Evolutionary conservation across 306 rosid species (phyloP).

Genomic region (Cucumis cinereus): DNA sequence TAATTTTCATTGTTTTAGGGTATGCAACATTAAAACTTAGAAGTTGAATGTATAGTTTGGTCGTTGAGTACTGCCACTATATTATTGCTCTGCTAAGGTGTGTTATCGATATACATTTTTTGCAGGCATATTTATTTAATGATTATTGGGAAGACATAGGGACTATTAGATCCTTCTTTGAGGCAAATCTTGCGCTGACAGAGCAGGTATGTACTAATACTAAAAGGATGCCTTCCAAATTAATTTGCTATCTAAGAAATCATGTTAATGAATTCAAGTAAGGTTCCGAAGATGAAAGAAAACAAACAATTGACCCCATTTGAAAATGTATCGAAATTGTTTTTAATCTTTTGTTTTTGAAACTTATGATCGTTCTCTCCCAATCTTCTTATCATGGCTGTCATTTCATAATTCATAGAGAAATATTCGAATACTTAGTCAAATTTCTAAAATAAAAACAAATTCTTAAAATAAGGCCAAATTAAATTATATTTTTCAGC

Average conservation of each 20-base stretch:
- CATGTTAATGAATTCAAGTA: neutral
- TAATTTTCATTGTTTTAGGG: neutral
- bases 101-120: neutral
- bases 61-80: neutral
- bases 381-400: no score
- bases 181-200: constrained; percentile 90
- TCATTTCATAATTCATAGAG: neutral
- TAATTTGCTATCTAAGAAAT: neutral
- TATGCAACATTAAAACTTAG: neutral
- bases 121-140: constrained; percentile 90
- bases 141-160: constrained; percentile 99
- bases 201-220: constrained; percentile 42
- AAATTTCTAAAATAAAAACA: no score
- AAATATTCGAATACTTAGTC: neutral
- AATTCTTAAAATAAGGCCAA: neutral
- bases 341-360: neutral
- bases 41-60: neutral
- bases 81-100: neutral
- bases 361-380: no score
- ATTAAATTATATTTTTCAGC: constrained; percentile 9
- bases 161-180: constrained; percentile 85
- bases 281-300: neutral
- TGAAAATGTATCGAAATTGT: no score
- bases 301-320: neutral
- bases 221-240: neutral